Evolutionary conservation across 768 basidiomycete species (phyloP).

Genomic region (Xerocomus spinulosus): DNA sequence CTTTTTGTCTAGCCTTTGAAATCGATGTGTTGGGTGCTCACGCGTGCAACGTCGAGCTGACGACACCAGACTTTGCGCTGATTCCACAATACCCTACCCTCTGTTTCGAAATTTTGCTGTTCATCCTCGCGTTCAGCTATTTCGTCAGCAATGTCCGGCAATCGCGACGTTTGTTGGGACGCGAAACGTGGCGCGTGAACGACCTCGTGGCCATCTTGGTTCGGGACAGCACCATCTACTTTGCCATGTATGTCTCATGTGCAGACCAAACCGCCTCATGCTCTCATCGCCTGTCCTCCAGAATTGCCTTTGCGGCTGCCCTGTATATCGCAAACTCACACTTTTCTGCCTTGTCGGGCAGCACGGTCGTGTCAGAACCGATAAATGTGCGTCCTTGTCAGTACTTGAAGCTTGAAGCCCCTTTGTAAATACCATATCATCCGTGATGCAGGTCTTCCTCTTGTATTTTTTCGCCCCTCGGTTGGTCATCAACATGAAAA

Average conservation of each 20-base stretch:
- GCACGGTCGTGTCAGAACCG: not conserved
- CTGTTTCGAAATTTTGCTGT: conserved; percentile 14
- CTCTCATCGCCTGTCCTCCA: not conserved
- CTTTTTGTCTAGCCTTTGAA: not conserved
- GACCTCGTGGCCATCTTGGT: conserved; percentile 13
- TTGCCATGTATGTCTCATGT: conserved; percentile 10
- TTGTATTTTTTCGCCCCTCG: conserved; percentile 16
- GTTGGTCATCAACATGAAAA: conserved; percentile 15
- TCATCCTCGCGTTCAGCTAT: conserved; percentile 14
- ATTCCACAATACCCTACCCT: conserved; percentile 7
- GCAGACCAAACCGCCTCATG: not conserved
- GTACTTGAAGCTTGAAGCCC: not conserved
- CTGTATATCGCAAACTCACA: conserved; percentile 1
- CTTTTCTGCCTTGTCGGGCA: too few species aligned
- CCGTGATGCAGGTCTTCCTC: conserved; percentile 15
- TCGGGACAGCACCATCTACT: conserved; percentile 20
- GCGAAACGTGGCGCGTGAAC: not conserved
- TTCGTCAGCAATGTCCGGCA: conserved; percentile 3
- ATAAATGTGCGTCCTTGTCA: not conserved
- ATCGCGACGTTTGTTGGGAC: not conserved
- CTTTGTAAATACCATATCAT: conserved; percentile 8
- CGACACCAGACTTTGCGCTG: not conserved
- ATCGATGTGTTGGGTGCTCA: not conserved
- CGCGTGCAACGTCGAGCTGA: conserved; percentile 2
- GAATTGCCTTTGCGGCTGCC: conserved; percentile 1